Evolutionary conservation across 495 filamentous ascomycete species (phyloP).

Genomic region (Pyrenula massariospora): DNA sequence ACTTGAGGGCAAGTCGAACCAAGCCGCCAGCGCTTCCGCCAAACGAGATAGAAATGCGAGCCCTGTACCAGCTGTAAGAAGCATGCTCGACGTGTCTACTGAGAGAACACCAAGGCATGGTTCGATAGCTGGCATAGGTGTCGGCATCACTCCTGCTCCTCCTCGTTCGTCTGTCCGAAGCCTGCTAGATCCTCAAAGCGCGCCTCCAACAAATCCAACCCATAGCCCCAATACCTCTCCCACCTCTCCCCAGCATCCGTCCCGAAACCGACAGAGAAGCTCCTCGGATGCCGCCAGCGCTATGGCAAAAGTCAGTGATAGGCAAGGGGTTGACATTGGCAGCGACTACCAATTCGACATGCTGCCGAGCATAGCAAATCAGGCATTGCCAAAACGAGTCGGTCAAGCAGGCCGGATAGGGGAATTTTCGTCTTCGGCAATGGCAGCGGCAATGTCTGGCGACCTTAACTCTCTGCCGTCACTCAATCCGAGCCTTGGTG

Average conservation of each 20-base stretch:
- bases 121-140: constrained; percentile 26
- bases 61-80: constrained; percentile 21
- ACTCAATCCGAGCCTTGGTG: background rate
- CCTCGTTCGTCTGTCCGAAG: constrained; percentile 2
- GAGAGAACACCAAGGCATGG: constrained; percentile 24
- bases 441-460: background rate
- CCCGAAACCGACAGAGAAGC: background rate
- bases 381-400: constrained; percentile 7
- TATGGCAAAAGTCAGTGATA: background rate
- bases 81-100: constrained; percentile 13
- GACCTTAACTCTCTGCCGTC: background rate
- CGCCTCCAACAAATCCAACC: constrained; percentile 3
- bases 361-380: constrained; percentile 7
- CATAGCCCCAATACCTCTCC: constrained; percentile 1
- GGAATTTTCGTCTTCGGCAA: background rate
- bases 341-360: constrained; percentile 11
- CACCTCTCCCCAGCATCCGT: background rate
- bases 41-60: constrained; percentile 19
- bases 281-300: background rate
- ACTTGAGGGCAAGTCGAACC: constrained; percentile 30
- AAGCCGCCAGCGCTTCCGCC: constrained; percentile 12
- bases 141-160: constrained; percentile 17
- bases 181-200: constrained; percentile 1
- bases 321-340: constrained; percentile 6
- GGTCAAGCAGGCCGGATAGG: background rate